Evolutionary conservation across 257 asterid genomes (phyloP), one percentile per base, ranked within the genome.

Genomic region (Solanum phureja): DNA sequence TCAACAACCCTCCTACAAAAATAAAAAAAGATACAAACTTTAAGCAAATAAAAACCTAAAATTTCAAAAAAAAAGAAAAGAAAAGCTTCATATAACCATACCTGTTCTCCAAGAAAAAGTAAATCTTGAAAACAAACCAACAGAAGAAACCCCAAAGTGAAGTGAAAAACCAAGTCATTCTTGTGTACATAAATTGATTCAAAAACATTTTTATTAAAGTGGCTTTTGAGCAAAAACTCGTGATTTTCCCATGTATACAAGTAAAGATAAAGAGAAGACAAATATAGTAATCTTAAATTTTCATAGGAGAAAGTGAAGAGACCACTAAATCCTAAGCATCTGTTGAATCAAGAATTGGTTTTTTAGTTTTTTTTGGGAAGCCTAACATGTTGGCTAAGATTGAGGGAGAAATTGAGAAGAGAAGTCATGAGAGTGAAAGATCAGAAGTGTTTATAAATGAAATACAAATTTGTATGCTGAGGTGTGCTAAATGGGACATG

Each of bases 81-180:
- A 34, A 11, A 21, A 21, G 31, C 0, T 74, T 35, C 14, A 21
- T 14, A 6, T 76, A 23, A 27, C 27, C 90, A 79, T 87, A 96
- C 99, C 98, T 93, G 88, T 81, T 90, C 90, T 86, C 56, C 38
- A 89, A 83, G 85, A 90, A 86, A 82, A 90, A 90, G 89, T 87
- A 85, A 82, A 89, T 71, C 90, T 90, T 89, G 91, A 92, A 69
- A 56, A 92, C 34, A 88, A 91, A 89, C 77, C 89, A 72, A 85
- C 85, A 89, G 1, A 92, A 77, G 86, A 87, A 88, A 83, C 87
- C 85, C 90, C 92, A 91, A 85, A 91, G 85, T 72, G 85, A 77
- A 52, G 72, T 84, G 11, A 89, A 31, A 82, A 84, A 87, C 68
- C 88, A 90, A 81, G 89, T 86, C 90, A 93, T 91, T 21, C 56